Evolutionary conservation across 208 protist genomes (phyloP).

Genomic region (Naegleria fowleri): DNA sequence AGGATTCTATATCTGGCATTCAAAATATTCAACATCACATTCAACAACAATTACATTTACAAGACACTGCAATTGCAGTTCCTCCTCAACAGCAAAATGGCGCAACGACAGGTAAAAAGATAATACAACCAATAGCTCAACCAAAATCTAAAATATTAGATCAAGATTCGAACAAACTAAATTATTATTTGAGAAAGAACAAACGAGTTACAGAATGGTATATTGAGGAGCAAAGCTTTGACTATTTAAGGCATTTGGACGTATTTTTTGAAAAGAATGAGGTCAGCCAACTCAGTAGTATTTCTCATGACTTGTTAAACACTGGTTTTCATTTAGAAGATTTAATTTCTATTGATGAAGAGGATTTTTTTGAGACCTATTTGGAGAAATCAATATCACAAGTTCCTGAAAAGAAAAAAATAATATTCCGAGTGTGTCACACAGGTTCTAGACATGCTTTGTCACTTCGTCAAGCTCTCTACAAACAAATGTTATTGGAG

Average conservation of each 20-base stretch:
- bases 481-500: conserved; percentile 9
- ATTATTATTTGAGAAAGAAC: background rate
- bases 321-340: background rate
- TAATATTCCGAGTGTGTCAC: background rate
- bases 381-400: background rate
- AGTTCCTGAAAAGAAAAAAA: background rate
- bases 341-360: background rate
- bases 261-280: background rate
- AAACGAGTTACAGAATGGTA: background rate
- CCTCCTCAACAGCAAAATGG: background rate
- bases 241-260: background rate
- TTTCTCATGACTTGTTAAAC: background rate
- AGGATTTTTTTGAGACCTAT: background rate
- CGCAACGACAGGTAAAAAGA: background rate
- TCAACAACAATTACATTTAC: background rate
- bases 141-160: background rate
- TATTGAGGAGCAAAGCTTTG: background rate
- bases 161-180: background rate
- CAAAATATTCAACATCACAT: background rate
- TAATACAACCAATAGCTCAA: background rate
- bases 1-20: background rate
- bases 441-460: conserved; percentile 3
- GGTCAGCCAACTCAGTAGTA: background rate
- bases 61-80: background rate
- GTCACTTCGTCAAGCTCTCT: background rate